These are phyloP conservation scores for Capronia americana DNA, from an alignment of 2,329 filamentous ascomycete genomes.

Conservation along the genomic window DNA sequence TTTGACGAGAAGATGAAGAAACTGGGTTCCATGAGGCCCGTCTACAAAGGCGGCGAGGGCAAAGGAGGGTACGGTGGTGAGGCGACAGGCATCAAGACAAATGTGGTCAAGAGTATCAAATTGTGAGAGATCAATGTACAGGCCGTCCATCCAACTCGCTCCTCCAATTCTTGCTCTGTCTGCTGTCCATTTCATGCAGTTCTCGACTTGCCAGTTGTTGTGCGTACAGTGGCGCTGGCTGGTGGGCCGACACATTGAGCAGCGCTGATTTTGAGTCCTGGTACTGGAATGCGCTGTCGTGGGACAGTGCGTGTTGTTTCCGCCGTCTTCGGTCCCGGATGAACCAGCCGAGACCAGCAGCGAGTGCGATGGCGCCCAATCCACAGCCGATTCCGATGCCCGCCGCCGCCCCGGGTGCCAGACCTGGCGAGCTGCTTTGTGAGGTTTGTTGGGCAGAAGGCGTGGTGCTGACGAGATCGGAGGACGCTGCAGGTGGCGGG, in stretches of 20 bases:
- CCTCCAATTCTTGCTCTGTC: slow-evolving; percentile 1
- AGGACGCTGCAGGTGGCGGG: not conserved
- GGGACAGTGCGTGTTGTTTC: not conserved
- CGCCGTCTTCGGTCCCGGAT: not conserved
- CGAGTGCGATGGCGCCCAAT: not conserved
- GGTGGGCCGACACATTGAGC: not conserved
- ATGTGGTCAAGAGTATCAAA: slow-evolving; percentile 91
- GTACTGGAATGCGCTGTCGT: not conserved
- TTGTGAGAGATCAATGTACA: slow-evolving; percentile 59
- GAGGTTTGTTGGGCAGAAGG: not conserved
- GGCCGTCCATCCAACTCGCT: slow-evolving; percentile 21
- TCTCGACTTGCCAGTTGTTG: slow-evolving; percentile 20
- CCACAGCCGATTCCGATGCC: slow-evolving; percentile 1
- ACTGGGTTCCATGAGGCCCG: slow-evolving; percentile 80
- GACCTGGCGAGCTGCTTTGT: not conserved
- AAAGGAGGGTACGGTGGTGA: slow-evolving; percentile 89
- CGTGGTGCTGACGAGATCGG: not conserved
- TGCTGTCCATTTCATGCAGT: slow-evolving; percentile 20
- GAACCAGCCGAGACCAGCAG: not conserved
- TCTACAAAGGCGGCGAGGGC: slow-evolving; percentile 85
- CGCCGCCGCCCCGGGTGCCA: not conserved
- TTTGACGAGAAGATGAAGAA: slow-evolving; percentile 98
- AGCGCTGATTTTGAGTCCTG: not conserved
- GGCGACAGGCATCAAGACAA: slow-evolving; percentile 91
- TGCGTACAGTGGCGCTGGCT: slow-evolving; percentile 3